Evolutionary conservation across 108 stramenopile genomes (phyloP), one percentile per base, ranked within the genome.

Genomic region (Asterionellopsis glacialis): DNA sequence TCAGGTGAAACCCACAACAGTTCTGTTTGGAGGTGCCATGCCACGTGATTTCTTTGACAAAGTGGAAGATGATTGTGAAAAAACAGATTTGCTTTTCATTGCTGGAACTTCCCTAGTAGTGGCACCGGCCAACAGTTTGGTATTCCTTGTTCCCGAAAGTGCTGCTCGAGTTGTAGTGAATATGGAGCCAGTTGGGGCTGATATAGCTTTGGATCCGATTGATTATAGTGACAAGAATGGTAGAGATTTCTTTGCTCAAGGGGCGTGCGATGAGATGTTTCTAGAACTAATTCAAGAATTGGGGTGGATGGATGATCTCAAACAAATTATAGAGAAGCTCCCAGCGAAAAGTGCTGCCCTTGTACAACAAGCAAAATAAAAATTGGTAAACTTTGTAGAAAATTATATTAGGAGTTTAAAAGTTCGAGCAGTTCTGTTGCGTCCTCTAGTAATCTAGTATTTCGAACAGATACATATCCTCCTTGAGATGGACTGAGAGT

Each of bases 21-120:
- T 90, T 16, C 52, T 90, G 38, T 90, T 84, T 70, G 88, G 88
- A 39, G 57, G 80, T n/a, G 56, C 28, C 16, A 58, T 90, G 15
- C 88, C 88, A 13, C 14, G 40, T 6, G 74, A 82, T 22, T 87
- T 90, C 63, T 85, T 80, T 67, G 67, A 70, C 11, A 41, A 49
- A 14, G 25, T 62, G 2, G 57, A 74, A 45, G 49, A 77, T 57
- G 89, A 90, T 62, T 63, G 84, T 54, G 78, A 75, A 3, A 49
- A 45, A 3, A 42, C 63, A 19, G 86, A 91, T 70, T 56, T 86
- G 24, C 58, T 91, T 42, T 75, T 91, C 55, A 69, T 91, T 3
- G 80, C 80, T 0, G 90, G 90, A 43, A 86, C 90, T 0, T 82
- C 80, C 1, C 70, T 91, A 19, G 81, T 80, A 9, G 89, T 91